Evolutionary conservation across 306 rosid species (phyloP), one percentile per base, ranked within the genome.

Genomic region (Coriaria nepalensis): DNA sequence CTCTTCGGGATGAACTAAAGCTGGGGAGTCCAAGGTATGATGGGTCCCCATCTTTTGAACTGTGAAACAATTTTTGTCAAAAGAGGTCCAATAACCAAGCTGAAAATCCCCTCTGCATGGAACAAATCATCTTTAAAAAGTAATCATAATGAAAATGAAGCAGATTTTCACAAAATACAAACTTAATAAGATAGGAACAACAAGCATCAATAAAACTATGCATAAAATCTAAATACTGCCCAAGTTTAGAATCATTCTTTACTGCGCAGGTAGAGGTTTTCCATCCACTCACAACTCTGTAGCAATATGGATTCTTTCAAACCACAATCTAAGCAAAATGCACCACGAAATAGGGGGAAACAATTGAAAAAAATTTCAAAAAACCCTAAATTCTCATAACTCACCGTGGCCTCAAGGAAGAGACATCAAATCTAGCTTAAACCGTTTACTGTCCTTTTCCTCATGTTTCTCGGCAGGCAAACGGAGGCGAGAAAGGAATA

Each of bases 41-140:
- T 65, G 69, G 7, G 69, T 55, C 11, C 67, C 92, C 94, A 81
- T 82, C 46, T 45, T 56, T 20, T 35, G 45, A 56, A 5, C 14
- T 32, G 45, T 15, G 32, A 49, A 53, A 36, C 50, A 67, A 59
- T 45, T 55, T 47, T 46, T 45, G 51, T 43, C 40, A 7, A 15
- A 11, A 46, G 39, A 62, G 46, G 34, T 50, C 49, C 13, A 36
- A 45, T 11, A 35, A 50, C 43, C 54, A 64, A 56, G 54, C 38
- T 35, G 20, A 49, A 50, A n/a, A 37, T 14, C 29, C 29, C 29
- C 29, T 20, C 33, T 53, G 54, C 32, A 61, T 34, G 52, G 37
- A 4, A 38, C 4, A 20, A 37, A 7, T 20, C 1, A 20, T 20
- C 29, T 20, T 20, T 20, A 20, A 20, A 20, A 20, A 20, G 29